Evolutionary conservation across 352 stramenopile genomes (phyloP), one percentile per base, ranked within the genome.

Genomic region (Phytopythium vexans): DNA sequence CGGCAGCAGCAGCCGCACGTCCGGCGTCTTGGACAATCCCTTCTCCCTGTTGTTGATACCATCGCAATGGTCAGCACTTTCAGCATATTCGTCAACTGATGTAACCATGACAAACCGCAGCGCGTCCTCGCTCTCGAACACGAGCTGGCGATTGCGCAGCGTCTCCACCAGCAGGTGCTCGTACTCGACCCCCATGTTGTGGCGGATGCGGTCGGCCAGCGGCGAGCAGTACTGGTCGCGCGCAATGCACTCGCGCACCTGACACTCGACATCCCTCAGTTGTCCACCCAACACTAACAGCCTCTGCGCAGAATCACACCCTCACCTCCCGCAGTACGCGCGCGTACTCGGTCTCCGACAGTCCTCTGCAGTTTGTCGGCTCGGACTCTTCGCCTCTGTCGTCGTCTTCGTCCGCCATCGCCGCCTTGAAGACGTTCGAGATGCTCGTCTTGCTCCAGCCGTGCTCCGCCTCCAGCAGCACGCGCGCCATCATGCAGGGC

Each of bases 21-120:
- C 88, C 1, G 86, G 86, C 4, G 88, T 96, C 72, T 95, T 96
- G 50, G 85, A 86, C 32, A 92, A 51, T 0, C 88, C 88, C 33
- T 86, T 85, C 49, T 89, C 74, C 16, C 69, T 71, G 21, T 2
- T 27, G 2, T 1, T 2, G 21, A 27, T 2, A 27, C 21, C 16
- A 54, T 11, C 14, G 8, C 6, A 6, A 39, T 37, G 14, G 14
- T 21, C 44, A 45, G 41, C 5, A 3, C 21, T 7, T 45, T 21
- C n/a, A n/a, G 41, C 7, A 21, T 0, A 34, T 34, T 3, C 16
- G 43, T 6, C 43, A 49, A 27, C 32, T 9, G 9, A 1, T 15
- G 3, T 49, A 27, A 11, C 43, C 43, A 36, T 49, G 3, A 21
- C 55, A 6, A 38, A 77, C 52, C 86, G 68, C 35, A 96, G 60